Evolutionary conservation across 1,284 basidiomycete genomes (phyloP), one percentile per base, ranked within the genome.

Genomic region (Cutaneotrichosporon cavernicola): DNA sequence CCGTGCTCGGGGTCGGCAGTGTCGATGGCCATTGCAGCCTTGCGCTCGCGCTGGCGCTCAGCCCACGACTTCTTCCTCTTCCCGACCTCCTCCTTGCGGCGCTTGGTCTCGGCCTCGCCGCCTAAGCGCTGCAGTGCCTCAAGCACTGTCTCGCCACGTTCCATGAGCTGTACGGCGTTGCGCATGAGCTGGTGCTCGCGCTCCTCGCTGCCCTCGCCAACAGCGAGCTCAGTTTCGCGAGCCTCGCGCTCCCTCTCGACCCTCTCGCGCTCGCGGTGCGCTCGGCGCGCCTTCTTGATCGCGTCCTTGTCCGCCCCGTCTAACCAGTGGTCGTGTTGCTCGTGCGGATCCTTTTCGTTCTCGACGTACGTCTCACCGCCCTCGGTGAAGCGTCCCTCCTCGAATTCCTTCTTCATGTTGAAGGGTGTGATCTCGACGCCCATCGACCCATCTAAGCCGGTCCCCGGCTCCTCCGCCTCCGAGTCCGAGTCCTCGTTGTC

Each of bases 331-430:
- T 99, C 96, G 79, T 98, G 94, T 61, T 90, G 86, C 18, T 90
- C 92, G 75, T 94, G 90, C 7, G 90, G 90, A 80, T 99, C 95
- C 56, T 77, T 76, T 70, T 89, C 89, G 57, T 92, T 88, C 63
- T 87, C 87, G 61, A 94, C 86, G 77, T 95, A 97, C 64, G 81
- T 88, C 61, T 80, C 79, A 55, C 97, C 97, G 73, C 98, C 96
- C 63, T 90, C 91, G 11, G 93, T 90, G 82, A 99, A 97, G 73
- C 93, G 91, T 38, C 97, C 97, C 77, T 97, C 92, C 73, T 91
- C 88, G 89, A 99, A 95, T 85, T 99, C 97, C 70, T 91, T 89
- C 70, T 94, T 90, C 97, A 99, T 98, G 80, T 99, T 97, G 86
- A 99, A 99, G 36, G 90, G 90, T 9, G 92, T 95, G 14, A 98